Percentiles rank a stretch among this genome's conserved stretches.
phyloP scores from a whole-genome alignment of 1,284 basidiomycete genomes.

The Ustilago shanxiensis region DNA sequence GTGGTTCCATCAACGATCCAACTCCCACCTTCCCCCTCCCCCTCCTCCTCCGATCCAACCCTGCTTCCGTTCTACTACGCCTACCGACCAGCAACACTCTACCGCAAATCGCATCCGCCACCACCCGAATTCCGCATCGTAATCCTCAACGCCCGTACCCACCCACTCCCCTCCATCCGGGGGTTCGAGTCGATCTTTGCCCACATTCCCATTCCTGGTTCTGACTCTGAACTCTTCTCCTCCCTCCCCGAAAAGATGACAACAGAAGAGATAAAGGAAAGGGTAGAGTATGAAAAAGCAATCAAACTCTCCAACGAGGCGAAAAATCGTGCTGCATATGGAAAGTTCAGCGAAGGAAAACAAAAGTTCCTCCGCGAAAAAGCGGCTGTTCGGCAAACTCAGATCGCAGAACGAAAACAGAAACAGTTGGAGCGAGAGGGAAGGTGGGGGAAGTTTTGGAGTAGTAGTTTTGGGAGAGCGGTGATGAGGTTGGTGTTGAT shows the following conservation, averaged over 20 bases:
- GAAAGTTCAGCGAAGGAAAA: constrained; percentile 50
- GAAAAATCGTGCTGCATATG: constrained; percentile 58
- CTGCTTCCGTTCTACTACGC: constrained; percentile 82
- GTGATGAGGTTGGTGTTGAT: constrained; percentile 20
- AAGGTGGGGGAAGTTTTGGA: neutral
- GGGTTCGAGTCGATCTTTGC: constrained; percentile 61
- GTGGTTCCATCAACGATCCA: neutral
- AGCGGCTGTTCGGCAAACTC: constrained; percentile 18
- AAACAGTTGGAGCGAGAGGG: neutral
- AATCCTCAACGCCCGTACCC: constrained; percentile 72
- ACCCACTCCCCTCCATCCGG: constrained; percentile 39
- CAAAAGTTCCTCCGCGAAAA: constrained; percentile 27
- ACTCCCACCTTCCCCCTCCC: neutral
- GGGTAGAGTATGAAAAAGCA: constrained; percentile 46
- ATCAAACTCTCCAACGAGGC: constrained; percentile 40
- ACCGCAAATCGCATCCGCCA: constrained; percentile 82
- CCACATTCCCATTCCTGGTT: constrained; percentile 53
- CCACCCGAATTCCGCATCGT: constrained; percentile 88
- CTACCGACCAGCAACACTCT: constrained; percentile 89
- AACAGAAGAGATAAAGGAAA: constrained; percentile 32
- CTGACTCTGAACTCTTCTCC: constrained; percentile 33
- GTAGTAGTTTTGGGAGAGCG: neutral
- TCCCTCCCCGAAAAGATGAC: constrained; percentile 6
- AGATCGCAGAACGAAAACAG: neutral
- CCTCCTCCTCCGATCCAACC: neutral